These are phyloP conservation scores for Phanerochaete sordida DNA, from an alignment of 768 basidiomycete genomes.

Conservation along the genomic window DNA sequence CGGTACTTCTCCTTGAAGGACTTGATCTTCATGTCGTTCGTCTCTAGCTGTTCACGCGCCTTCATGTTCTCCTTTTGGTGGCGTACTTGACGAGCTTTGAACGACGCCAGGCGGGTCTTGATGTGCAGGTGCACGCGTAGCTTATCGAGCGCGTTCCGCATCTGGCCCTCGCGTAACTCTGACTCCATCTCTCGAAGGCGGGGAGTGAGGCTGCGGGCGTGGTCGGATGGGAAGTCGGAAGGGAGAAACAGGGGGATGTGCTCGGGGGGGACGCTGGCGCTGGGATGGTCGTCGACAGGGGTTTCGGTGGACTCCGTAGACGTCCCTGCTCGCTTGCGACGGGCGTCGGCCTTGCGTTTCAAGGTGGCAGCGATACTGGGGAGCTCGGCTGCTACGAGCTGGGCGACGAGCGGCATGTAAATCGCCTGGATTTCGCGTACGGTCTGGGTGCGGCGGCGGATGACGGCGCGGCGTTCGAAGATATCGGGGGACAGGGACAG, in stretches of 20 bases:
- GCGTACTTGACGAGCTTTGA: conserved; percentile 10
- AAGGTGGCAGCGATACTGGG: too few species aligned
- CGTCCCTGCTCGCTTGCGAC: neutral
- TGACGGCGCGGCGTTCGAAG: neutral
- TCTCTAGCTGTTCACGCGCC: neutral
- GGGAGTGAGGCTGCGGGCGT: neutral
- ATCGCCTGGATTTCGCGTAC: conserved; percentile 8
- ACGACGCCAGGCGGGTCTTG: conserved; percentile 10
- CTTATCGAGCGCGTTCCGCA: conserved; percentile 11
- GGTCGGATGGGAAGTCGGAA: conserved; percentile 11
- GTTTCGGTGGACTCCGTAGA: too few species aligned
- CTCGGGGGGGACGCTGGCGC: too few species aligned
- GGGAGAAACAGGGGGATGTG: conserved; percentile 17
- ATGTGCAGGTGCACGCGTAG: conserved; percentile 16
- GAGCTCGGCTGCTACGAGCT: neutral
- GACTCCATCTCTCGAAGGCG: conserved; percentile 4
- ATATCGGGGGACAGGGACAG: neutral
- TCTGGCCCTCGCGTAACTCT: conserved; percentile 14
- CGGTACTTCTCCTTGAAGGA: neutral
- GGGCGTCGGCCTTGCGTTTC: conserved; percentile 3
- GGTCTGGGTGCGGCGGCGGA: neutral
- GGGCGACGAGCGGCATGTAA: conserved; percentile 16
- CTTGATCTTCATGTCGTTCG: conserved; percentile 3
- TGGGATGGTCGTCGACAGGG: too few species aligned
- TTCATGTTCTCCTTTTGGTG: conserved; percentile 13